These are phyloP conservation scores for Nicotiana undulata DNA, from an alignment of 257 asterid genomes.

Conservation along the genomic window DNA sequence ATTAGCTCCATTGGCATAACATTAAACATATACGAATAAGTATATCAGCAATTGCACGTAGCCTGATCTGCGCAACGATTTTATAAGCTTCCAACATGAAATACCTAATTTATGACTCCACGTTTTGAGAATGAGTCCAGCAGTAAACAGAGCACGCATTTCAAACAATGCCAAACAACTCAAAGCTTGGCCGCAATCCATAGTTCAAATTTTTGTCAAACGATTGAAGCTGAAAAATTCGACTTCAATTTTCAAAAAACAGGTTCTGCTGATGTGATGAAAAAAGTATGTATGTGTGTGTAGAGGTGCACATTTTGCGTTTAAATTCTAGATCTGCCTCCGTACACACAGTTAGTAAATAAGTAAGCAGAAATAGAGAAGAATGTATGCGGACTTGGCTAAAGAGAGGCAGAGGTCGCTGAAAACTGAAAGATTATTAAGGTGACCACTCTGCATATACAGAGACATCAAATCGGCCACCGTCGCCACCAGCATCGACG, in stretches of 20 bases:
- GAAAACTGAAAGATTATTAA: neutral
- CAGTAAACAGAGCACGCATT: neutral
- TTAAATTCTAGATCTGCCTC: neutral
- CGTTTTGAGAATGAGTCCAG: neutral
- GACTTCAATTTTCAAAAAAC: neutral
- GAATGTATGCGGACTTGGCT: constrained; percentile 2
- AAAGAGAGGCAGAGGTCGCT: neutral
- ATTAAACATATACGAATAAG: neutral
- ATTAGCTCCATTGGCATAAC: neutral
- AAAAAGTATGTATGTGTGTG: neutral
- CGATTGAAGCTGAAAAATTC: neutral
- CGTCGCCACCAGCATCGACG: neutral
- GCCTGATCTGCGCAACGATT: neutral
- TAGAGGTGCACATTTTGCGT: neutral
- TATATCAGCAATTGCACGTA: neutral
- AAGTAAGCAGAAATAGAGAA: neutral
- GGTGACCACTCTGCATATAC: neutral
- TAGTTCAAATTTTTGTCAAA: neutral
- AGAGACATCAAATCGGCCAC: neutral
- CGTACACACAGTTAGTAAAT: neutral
- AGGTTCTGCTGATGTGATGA: neutral
- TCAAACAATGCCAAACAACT: too few species aligned
- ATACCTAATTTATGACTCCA: neutral
- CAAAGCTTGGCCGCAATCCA: neutral
- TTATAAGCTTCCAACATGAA: neutral